Conservation (phyloP, 2,329 filamentous ascomycete species). For the Colletotrichum sp. region DNA sequence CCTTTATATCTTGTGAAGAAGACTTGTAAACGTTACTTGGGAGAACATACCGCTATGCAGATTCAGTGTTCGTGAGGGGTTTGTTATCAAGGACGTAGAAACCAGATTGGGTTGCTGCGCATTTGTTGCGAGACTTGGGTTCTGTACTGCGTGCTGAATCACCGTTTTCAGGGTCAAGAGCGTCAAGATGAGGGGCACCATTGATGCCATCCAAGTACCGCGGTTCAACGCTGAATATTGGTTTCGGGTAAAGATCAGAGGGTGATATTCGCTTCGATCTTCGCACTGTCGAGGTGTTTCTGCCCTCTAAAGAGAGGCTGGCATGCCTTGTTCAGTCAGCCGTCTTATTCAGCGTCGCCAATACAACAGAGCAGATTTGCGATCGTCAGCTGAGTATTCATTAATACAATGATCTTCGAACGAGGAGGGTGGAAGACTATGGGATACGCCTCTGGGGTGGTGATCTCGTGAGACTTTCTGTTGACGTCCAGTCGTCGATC, state of each 20-base stretch:
- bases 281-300: neutral
- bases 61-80: neutral
- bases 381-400: neutral
- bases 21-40: accelerated
- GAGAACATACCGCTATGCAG: neutral
- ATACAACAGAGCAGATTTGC: neutral
- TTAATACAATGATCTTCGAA: neutral
- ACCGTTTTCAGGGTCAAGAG: neutral
- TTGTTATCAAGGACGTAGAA: neutral
- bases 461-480: neutral
- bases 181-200: neutral
- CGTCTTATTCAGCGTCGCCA: neutral
- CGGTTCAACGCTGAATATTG: too few species aligned
- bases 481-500: neutral
- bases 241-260: too few species aligned
- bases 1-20: neutral
- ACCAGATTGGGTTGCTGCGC: neutral
- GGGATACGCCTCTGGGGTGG: neutral
- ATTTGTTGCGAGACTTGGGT: neutral
- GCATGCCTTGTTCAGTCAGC: accelerated
- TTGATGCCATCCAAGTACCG: neutral
- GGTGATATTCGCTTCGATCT: too few species aligned
- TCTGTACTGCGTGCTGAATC: neutral
- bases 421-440: neutral
- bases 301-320: neutral